Conservation (phyloP, 106 monocot species). For the Triglochin maritima region DNA sequence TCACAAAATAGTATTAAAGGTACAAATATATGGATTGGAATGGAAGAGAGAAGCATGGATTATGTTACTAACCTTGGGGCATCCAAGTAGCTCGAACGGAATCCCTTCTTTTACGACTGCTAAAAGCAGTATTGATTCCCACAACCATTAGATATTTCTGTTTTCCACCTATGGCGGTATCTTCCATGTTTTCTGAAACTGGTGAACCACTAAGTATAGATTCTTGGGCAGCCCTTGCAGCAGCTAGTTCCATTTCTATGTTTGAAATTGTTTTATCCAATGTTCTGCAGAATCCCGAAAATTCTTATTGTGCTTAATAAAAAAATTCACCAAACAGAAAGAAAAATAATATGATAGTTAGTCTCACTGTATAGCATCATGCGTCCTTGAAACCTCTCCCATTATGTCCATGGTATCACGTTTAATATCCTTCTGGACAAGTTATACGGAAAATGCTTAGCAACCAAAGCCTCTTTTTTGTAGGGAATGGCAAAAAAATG, state of each 20-base stretch:
- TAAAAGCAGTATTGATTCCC: slow-evolving; percentile 89
- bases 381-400: slow-evolving; percentile 34
- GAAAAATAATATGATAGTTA: background rate
- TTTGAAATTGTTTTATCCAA: slow-evolving; percentile 82
- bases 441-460: no score
- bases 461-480: no score
- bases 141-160: slow-evolving; percentile 70
- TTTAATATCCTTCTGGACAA: slow-evolving; percentile 21
- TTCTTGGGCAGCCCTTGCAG: slow-evolving; percentile 57
- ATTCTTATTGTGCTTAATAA: no score
- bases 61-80: slow-evolving; percentile 53
- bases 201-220: slow-evolving; percentile 48
- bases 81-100: slow-evolving; percentile 86
- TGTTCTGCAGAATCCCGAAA: slow-evolving; percentile 22
- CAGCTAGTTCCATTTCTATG: slow-evolving; percentile 69
- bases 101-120: slow-evolving; percentile 84
- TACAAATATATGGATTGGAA: no score
- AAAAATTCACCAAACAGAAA: no score
- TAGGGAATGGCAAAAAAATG: no score
- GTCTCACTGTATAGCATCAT: slow-evolving; percentile 48
- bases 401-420: slow-evolving; percentile 17
- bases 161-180: slow-evolving; percentile 14
- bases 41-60: background rate
- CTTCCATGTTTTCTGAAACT: slow-evolving; percentile 25
- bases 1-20: background rate